Conservation (phyloP, 1,284 basidiomycete genomes). For the Rhodotorula mucilaginosa region DNA sequence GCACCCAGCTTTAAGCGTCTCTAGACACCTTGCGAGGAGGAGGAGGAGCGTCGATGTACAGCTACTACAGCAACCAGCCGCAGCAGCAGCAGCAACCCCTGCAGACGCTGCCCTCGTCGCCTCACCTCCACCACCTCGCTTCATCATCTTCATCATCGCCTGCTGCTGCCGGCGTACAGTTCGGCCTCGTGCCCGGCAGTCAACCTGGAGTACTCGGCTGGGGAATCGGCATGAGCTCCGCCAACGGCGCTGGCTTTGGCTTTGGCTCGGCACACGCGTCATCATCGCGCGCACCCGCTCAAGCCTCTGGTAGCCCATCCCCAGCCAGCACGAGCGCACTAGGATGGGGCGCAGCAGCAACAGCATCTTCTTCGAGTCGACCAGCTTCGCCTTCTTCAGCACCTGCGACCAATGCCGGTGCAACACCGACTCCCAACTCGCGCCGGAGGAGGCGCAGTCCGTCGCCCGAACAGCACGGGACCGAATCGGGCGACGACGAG, state of each 20-base stretch:
- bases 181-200: slow-evolving; percentile 23
- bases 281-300: not conserved
- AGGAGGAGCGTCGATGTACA: not conserved
- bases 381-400: not conserved
- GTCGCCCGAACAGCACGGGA: slow-evolving; percentile 1
- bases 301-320: not conserved
- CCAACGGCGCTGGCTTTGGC: slow-evolving; percentile 16
- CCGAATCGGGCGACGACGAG: slow-evolving; percentile 15
- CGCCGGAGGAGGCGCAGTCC: slow-evolving; percentile 13
- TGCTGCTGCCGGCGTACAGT: slow-evolving; percentile 10
- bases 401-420: not conserved
- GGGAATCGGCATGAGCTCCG: slow-evolving; percentile 25
- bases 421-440: not conserved
- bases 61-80: not conserved
- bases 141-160: not conserved
- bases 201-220: slow-evolving; percentile 30
- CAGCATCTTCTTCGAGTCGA: not conserved
- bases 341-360: slow-evolving; percentile 14
- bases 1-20: too few relatives aligned
- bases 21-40: not conserved
- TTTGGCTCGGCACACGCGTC: slow-evolving; percentile 4
- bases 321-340: not conserved
- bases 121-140: not conserved
- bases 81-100: slow-evolving; percentile 8
- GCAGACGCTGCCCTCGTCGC: slow-evolving; percentile 15